Percentiles rank a stretch among this genome's conserved stretches.
Evolutionary conservation across 2,329 filamentous ascomycete genomes (phyloP).

Genomic region (Neurospora sp.): DNA sequence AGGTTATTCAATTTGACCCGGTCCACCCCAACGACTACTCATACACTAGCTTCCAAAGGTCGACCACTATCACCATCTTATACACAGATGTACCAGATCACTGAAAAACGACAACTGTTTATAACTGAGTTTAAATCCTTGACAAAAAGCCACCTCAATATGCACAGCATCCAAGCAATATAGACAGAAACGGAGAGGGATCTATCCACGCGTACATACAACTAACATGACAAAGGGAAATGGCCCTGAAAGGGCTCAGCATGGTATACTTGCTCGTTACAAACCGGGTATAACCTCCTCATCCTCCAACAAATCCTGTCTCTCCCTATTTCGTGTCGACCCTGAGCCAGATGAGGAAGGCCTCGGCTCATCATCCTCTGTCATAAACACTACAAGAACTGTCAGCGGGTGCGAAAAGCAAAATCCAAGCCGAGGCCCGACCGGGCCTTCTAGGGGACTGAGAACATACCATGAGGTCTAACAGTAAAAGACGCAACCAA

Average conservation of each 20-base stretch:
- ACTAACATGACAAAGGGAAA: not conserved
- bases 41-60: not conserved
- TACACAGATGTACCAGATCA: not conserved
- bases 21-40: not conserved
- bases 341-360: not conserved
- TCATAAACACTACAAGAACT: constrained; percentile 14
- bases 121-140: not conserved
- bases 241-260: not conserved
- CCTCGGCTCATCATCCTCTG: constrained; percentile 9
- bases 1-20: not conserved
- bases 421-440: not conserved
- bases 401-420: constrained; percentile 3
- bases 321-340: not conserved
- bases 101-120: not conserved
- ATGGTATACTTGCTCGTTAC: not conserved
- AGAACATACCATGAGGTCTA: constrained; percentile 58
- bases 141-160: not conserved
- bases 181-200: not conserved
- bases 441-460: not conserved
- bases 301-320: constrained; percentile 12
- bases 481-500: constrained; percentile 62
- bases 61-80: not conserved
- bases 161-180: not conserved
- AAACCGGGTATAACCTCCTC: constrained; percentile 15
- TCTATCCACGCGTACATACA: not conserved